These are phyloP conservation scores for Candida takata DNA, from an alignment of 805 yeast species.

Conservation along the genomic window DNA sequence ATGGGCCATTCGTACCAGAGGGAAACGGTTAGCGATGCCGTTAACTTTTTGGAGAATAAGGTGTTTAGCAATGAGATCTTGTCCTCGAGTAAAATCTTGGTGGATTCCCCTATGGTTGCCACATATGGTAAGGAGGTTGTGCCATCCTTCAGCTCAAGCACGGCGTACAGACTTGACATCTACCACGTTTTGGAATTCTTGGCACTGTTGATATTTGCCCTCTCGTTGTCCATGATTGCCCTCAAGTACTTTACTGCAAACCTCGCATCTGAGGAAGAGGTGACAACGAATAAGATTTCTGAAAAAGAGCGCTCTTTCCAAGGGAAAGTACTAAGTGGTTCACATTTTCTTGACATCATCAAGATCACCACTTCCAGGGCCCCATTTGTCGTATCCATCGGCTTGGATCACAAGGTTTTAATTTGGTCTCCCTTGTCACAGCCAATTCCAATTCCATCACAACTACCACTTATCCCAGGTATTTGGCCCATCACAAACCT, in stretches of 20 bases:
- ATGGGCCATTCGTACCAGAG: slow-evolving; percentile 12
- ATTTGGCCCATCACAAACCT: slow-evolving; percentile 59
- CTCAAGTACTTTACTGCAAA: slow-evolving; percentile 32
- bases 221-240: slow-evolving; percentile 40
- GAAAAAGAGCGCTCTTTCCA: slow-evolving; percentile 21
- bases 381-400: slow-evolving; percentile 62
- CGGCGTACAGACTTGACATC: slow-evolving; percentile 38
- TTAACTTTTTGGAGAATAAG: slow-evolving; percentile 14
- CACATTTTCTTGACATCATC: slow-evolving; percentile 59
- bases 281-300: slow-evolving; percentile 7
- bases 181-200: slow-evolving; percentile 51
- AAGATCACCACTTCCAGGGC: slow-evolving; percentile 50
- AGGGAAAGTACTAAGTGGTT: slow-evolving; percentile 38
- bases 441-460: slow-evolving; percentile 41
- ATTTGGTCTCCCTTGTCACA: slow-evolving; percentile 65
- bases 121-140: slow-evolving; percentile 1
- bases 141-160: slow-evolving; percentile 15
- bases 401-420: slow-evolving; percentile 63
- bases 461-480: slow-evolving; percentile 34
- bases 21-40: slow-evolving; percentile 2
- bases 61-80: slow-evolving; percentile 16
- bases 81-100: neutral
- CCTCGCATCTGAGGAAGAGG: slow-evolving; percentile 15
- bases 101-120: slow-evolving; percentile 1
- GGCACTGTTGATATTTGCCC: slow-evolving; percentile 42